Base-by-base conservation (phyloP, 2,329 filamentous ascomycete species). In the Calonectria honghensis region DNA sequence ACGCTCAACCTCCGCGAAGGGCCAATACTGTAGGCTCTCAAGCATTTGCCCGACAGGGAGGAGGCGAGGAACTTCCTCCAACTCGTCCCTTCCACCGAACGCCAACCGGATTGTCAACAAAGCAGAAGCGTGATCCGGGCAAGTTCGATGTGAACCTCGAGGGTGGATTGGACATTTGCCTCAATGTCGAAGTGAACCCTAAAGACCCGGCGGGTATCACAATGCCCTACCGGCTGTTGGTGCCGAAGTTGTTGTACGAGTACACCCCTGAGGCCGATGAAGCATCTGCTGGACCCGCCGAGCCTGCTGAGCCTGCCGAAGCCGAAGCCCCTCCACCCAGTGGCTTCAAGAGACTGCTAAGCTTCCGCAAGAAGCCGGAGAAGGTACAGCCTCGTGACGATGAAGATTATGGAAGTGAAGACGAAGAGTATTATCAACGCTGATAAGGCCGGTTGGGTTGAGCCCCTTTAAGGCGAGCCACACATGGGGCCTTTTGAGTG, bases 161-260 rank as follows among this genome's bases (percentile, higher is more conserved):
- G 82, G 94, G 94, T 37, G 96, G 95, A 0, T 87, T 99, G 13
- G 96, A 98, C 78, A 93, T 99, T 45, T 94, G 92, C 66, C 86
- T 99, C 54, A 98, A 98, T 80, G 92, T 98, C 76, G 97, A 99
- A 85, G 92, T 98, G 75, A 96, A 94, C 80, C 91, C 94, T 57
- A 92, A 92, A 76, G 96, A 99, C 80, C 96, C 97, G 0, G 90
- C 94, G 0, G 97, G 97, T 18, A 95, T 95, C 77, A 99, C 97
- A 0, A 91, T 92, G 66, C 95, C 96, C 11, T 99, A 99, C 84
- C 90, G 95, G 50, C 86, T 99, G 6, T 89, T 98, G 2, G 93
- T 99, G 6, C 97, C 97, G 14, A 92, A 92, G 68, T 87, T 99
- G 67, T 90, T 89, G 85, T 93, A 93, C 72, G 89, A 91, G 67